Conservation (phyloP, 2,329 filamentous ascomycete species). For the Sclerotinia glacialis region DNA sequence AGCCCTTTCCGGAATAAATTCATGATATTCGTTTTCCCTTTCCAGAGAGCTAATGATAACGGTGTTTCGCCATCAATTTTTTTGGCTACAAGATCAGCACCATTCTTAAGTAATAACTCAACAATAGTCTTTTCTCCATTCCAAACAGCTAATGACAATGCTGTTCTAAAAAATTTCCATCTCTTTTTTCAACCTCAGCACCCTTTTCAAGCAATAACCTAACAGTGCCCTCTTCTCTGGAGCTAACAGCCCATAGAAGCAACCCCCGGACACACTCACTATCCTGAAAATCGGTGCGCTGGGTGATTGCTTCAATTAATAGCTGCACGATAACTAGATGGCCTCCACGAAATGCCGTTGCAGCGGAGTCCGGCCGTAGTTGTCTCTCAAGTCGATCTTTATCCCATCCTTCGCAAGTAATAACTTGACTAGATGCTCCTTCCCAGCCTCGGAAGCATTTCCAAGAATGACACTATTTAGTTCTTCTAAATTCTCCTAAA, state of each 20-base stretch:
- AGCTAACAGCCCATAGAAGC: not conserved
- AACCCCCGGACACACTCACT: not conserved
- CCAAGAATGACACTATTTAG: not conserved
- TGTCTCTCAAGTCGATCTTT: conserved; percentile 23
- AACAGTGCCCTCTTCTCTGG: not conserved
- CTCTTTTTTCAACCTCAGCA: not conserved
- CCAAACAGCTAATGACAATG: not conserved
- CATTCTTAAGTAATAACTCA: not conserved
- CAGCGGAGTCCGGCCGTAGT: conserved; percentile 6
- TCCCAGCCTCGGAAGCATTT: not conserved
- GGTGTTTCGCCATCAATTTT: not conserved
- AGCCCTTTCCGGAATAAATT: no score
- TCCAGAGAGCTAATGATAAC: not conserved
- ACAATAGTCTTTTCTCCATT: accelerated
- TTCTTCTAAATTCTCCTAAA: not conserved
- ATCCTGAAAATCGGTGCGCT: no score
- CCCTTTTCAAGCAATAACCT: not conserved
- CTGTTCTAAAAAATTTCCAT: not conserved
- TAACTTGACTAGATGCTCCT: not conserved
- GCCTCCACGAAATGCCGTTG: conserved; percentile 8
- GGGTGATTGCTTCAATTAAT: conserved; percentile 1
- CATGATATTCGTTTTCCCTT: no score
- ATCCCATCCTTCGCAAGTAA: conserved; percentile 19
- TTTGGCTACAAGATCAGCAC: not conserved
- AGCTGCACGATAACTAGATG: not conserved